Percentiles rank a stretch among this genome's conserved stretches.
Conservation (phyloP, 345 rosid genomes). For the Sonneratia alba region DNA sequence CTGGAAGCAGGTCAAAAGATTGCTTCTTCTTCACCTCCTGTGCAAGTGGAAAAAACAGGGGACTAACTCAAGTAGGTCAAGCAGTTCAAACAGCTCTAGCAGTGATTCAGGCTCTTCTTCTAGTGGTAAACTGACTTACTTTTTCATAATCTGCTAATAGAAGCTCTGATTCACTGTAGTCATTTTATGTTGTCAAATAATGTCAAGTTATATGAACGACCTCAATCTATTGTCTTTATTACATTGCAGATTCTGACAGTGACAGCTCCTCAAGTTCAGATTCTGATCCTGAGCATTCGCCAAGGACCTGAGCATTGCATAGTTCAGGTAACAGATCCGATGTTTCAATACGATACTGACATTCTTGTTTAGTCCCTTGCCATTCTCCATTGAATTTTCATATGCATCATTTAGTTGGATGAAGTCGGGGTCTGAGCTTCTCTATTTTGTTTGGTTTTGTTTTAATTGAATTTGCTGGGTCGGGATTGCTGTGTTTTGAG, state of each 20-base stretch:
- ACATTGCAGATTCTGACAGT: slow-evolving; percentile 2
- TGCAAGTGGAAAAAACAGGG: slow-evolving; percentile 48
- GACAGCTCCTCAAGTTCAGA: slow-evolving; percentile 58
- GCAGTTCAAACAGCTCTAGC: slow-evolving; percentile 95
- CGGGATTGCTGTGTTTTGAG: no score
- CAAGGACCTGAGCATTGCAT: slow-evolving; percentile 17
- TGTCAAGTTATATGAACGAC: not conserved
- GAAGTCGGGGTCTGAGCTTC: no score
- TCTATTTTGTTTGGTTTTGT: no score
- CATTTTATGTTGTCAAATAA: not conserved
- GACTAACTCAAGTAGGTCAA: slow-evolving; percentile 61
- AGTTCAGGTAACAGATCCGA: slow-evolving; percentile 18
- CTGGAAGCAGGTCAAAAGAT: slow-evolving; percentile 43
- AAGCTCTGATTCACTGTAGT: not conserved
- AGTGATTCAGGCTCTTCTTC: slow-evolving; percentile 95
- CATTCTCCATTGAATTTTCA: no score
- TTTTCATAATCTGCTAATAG: not conserved
- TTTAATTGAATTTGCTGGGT: no score
- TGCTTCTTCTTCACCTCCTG: slow-evolving; percentile 37
- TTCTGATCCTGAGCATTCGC: slow-evolving; percentile 59
- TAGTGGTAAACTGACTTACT: slow-evolving; percentile 51
- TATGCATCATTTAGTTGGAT: no score
- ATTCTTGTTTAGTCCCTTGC: no score
- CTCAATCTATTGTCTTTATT: not conserved
- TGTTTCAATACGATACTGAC: not conserved